Base-by-base conservation (phyloP, 2,329 filamentous ascomycete genomes). In the Neurospora sp. region DNA sequence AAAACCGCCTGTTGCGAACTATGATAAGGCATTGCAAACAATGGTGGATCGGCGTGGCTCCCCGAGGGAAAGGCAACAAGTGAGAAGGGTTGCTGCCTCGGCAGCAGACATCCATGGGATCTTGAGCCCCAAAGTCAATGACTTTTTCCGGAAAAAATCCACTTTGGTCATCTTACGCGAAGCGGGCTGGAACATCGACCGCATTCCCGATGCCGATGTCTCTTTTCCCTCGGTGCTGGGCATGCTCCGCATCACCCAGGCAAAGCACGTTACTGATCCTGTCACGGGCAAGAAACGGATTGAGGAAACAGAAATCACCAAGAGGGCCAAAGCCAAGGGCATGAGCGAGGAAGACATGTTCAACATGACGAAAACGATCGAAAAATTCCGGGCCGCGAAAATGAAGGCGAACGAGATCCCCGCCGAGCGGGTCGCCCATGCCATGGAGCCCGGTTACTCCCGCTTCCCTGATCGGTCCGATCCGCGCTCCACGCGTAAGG, bases 131-230 rank as follows among this genome's bases (percentile, higher is more conserved):
- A 66, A 70, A 0, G 4, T n/a, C 3, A 79, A 78, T 42, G 39
- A n/a, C 2, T 75, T 77, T 39, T 82, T 81, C 75, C 78, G 75
- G 36, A 73, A 70, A 0, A 81, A 79, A 68, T 78, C 81, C 0
- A 70, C 74, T 19, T 68, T 81, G 4, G 38, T 76, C 6, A 28
- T 77, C 0, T 81, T 76, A 58, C 75, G 74, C 4, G 73, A 76
- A 9, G 79, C 78, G 6, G 74, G 76, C 10, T 83, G 80, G 80
- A 73, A 80, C 36, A 66, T 75, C 7, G 78, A 81, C 7, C 76
- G 76, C 7, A 80, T 83, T 13, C 78, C 79, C 0, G 79, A 82
- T 52, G 71, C 73, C 0, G 77, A 80, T 1, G 15, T 82, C 40
- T 68, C 71, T 0, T 38, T 77, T 5, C 17, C 9, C 0, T 80